Base-by-base conservation (phyloP, 2,329 filamentous ascomycete species). In the Chaetothyriales sp. region DNA sequence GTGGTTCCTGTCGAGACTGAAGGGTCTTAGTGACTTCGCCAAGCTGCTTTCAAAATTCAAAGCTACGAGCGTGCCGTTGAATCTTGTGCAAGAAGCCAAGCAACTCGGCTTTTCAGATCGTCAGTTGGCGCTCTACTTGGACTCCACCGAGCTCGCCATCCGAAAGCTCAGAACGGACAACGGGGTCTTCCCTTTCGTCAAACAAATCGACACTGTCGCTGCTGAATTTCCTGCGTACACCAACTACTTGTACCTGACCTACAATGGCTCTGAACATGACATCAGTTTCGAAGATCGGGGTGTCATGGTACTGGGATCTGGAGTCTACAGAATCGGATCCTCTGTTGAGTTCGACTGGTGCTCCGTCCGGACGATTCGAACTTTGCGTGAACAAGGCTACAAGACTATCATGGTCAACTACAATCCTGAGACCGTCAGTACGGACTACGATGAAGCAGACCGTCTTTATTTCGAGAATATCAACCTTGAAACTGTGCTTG, bases 301-400 rank as follows among this genome's bases (percentile, higher is more conserved):
- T 64, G 80, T 95, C 55, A 95, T 97, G 89, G 90, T 98, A 7
- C 76, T 97, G 28, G 90, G 90, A 13, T 95, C 89, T 29, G 90
- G 90, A 69, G 89, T 95, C 8, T 97, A 97, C 75, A 82, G 92
- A 55, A 98, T 98, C 58, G 92, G 92, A 59, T 95, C 89, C 0
- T 95, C 90, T 0, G 92, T 98, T 54, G 92, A 98, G 66, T 98
- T 98, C 68, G 92, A 98, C 69, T 98, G 92, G 92, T 97, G 92
- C 68, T 95, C 92, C 4, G 92, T 98, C 25, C 78, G 90, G 54
- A 88, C 92, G 5, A 94, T 97, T 56, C 83, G 90, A 57, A 97
- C 92, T 1, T 77, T 98, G 6, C 81, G 92, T 48, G 80, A 86
- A 58, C 79, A 83, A 54, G 86, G 86, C 2, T 81, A 84, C 74